Evolutionary conservation across 2,329 filamentous ascomycete species (phyloP).

Genomic region (Orbilia oligospora): DNA sequence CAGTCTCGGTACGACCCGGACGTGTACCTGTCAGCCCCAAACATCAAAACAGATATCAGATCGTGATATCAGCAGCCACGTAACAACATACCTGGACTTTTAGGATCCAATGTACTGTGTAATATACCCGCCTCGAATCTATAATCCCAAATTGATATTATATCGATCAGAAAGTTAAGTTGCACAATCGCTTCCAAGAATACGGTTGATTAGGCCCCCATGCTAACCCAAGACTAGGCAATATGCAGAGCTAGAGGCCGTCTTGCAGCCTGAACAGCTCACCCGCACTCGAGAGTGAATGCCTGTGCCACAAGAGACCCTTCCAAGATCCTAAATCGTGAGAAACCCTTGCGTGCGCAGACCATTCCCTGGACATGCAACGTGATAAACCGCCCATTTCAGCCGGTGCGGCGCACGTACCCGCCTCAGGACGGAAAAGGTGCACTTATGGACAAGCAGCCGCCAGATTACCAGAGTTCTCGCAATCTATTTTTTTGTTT

Average conservation of each 20-base stretch:
- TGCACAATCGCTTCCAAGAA: too few relatives aligned
- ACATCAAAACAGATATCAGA: not conserved
- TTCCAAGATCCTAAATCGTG: slow-evolving; percentile 1
- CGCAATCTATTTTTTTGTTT: not conserved
- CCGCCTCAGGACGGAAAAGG: not conserved
- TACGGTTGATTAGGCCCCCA: too few relatives aligned
- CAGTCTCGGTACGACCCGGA: too few relatives aligned
- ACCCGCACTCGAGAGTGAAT: not conserved
- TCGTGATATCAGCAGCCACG: too few relatives aligned
- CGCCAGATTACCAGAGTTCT: not conserved
- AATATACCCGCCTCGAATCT: too few relatives aligned
- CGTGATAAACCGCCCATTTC: not conserved
- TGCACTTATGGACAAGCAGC: not conserved
- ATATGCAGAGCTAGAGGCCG: too few relatives aligned
- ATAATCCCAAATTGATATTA: not conserved
- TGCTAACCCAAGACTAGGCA: not conserved
- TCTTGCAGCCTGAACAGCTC: not conserved
- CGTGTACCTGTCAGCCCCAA: not conserved
- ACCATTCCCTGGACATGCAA: not conserved
- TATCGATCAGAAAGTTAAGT: not conserved
- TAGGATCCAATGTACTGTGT: not conserved
- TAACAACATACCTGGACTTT: not conserved
- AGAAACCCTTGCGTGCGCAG: not conserved
- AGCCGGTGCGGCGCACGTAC: slow-evolving; percentile 3
- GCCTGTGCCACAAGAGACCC: not conserved